Evolutionary conservation across 768 basidiomycete genomes (phyloP).

Genomic region (Epithele typhae): DNA sequence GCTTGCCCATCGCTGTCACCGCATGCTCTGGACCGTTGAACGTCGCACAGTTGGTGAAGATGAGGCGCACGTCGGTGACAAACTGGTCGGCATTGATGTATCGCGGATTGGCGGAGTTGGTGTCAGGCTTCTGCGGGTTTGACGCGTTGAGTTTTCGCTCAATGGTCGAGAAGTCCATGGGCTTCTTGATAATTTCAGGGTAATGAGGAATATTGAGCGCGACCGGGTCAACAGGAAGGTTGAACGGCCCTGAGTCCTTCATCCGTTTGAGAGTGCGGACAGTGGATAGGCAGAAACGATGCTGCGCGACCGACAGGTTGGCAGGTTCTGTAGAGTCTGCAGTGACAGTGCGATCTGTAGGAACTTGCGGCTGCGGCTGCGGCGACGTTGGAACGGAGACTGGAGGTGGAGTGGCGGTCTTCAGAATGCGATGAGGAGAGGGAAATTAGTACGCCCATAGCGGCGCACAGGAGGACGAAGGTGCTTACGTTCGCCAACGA

Average conservation of each 20-base stretch:
- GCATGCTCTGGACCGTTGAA: conserved; percentile 94
- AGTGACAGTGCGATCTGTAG: conserved; percentile 10
- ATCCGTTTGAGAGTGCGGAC: conserved; percentile 81
- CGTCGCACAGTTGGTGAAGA: conserved; percentile 82
- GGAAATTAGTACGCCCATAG: conserved; percentile 50
- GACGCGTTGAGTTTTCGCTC: conserved; percentile 83
- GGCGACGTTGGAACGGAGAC: conserved; percentile 37
- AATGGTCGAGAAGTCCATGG: conserved; percentile 93
- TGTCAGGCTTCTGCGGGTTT: conserved; percentile 73
- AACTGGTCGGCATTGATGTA: conserved; percentile 80
- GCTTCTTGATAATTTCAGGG: conserved; percentile 75
- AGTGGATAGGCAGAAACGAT: conserved; percentile 73
- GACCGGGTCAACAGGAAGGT: conserved; percentile 84
- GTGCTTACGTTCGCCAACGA: conserved; percentile 69
- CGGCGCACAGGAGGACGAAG: conserved; percentile 42
- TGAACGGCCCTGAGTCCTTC: conserved; percentile 80
- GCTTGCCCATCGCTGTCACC: conserved; percentile 74
- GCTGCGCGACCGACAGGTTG: conserved; percentile 64
- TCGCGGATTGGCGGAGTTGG: conserved; percentile 65
- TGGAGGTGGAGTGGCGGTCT: conserved; percentile 77
- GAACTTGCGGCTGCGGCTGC: too few relatives aligned
- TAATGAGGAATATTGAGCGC: conserved; percentile 87
- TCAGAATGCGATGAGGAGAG: conserved; percentile 27
- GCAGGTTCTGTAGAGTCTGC: conserved; percentile 27
- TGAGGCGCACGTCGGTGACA: conserved; percentile 75